phyloP scores from a whole-genome alignment of 345 rosid species.

The Eucalyptus pumila region DNA sequence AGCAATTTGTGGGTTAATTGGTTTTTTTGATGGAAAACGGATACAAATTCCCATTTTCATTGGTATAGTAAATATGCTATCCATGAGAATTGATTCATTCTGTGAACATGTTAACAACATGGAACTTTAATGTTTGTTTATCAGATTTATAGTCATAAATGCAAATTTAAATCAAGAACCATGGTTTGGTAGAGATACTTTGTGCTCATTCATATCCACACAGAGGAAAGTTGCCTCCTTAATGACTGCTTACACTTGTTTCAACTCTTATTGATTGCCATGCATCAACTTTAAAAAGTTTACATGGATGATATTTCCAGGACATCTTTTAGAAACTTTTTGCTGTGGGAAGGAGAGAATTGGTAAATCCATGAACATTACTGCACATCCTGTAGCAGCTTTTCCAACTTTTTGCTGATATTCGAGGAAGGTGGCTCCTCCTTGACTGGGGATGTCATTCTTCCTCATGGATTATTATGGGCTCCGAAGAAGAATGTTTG shows the following conservation, averaged over 20 bases:
- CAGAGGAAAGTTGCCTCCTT: not conserved
- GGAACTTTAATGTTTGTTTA: not conserved
- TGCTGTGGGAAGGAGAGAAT: not conserved
- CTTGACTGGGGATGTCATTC: not conserved
- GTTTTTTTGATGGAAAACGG: not conserved
- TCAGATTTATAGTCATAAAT: not conserved
- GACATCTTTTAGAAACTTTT: not conserved
- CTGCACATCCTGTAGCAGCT: not conserved
- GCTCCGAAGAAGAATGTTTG: not conserved
- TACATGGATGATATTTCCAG: not conserved
- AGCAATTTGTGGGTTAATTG: not conserved
- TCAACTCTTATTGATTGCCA: not conserved
- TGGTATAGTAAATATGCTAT: not conserved
- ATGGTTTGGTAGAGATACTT: not conserved
- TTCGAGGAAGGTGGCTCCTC: not conserved
- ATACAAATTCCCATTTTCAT: not conserved
- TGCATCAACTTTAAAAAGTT: not conserved
- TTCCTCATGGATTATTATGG: not conserved
- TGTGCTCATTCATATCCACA: not conserved
- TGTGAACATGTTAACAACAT: not conserved
- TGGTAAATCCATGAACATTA: not conserved
- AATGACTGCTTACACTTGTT: not conserved
- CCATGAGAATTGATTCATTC: not conserved
- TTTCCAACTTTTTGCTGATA: not conserved
- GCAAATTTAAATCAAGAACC: not conserved